Conservation (phyloP, 768 basidiomycete genomes). For the Russula sp. region DNA sequence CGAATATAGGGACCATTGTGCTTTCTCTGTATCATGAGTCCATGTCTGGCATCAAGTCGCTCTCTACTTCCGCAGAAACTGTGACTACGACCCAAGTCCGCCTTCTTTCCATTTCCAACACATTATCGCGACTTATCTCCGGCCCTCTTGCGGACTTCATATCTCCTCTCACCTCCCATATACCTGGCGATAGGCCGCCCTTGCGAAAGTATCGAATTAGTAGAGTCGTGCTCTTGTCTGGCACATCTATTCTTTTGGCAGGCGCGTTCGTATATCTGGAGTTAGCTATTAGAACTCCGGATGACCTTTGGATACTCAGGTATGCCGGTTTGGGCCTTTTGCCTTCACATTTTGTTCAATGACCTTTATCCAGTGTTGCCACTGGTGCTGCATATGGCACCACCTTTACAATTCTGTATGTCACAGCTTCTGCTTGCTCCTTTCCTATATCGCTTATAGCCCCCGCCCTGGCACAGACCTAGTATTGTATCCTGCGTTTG, state of each 20-base stretch:
- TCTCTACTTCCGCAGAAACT: constrained; percentile 35
- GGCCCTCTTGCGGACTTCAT: constrained; percentile 72
- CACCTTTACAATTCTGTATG: constrained; percentile 69
- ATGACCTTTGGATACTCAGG: constrained; percentile 70
- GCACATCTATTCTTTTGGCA: constrained; percentile 48
- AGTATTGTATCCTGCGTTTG: constrained; percentile 69
- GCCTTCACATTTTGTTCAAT: constrained; percentile 11
- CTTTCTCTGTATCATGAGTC: constrained; percentile 51
- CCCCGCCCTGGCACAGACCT: constrained; percentile 45
- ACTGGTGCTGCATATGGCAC: constrained; percentile 69
- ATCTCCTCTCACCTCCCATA: constrained; percentile 55
- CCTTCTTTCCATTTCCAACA: constrained; percentile 67
- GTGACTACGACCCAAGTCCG: constrained; percentile 63
- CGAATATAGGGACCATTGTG: constrained; percentile 76
- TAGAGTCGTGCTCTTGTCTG: constrained; percentile 57
- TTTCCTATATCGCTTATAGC: constrained; percentile 8
- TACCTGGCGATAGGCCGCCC: constrained; percentile 41
- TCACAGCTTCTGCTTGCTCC: constrained; percentile 26
- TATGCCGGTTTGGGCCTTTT: constrained; percentile 33
- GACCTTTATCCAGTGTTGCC: constrained; percentile 46
- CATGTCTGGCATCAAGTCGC: constrained; percentile 20
- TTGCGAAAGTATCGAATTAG: constrained; percentile 56
- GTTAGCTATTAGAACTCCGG: constrained; percentile 46
- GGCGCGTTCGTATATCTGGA: constrained; percentile 57
- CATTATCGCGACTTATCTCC: constrained; percentile 59